Percentiles rank a stretch among this genome's conserved stretches.
Evolutionary conservation across 2,329 filamentous ascomycete genomes (phyloP).

Genomic region (Fusarium sp.): DNA sequence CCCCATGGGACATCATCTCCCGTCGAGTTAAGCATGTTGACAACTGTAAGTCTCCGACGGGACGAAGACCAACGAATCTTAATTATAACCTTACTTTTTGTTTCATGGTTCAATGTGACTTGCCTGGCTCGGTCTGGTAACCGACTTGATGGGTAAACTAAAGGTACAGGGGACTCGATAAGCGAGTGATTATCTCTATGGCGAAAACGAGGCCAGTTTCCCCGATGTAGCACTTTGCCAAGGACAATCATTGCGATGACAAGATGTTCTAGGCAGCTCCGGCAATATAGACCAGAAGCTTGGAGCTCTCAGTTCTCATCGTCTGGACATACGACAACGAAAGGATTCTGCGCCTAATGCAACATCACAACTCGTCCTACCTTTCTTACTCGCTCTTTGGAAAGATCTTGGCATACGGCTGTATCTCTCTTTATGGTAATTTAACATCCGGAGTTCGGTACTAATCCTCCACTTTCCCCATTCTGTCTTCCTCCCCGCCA

Average conservation of each 20-base stretch:
- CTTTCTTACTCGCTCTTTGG: neutral
- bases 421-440: neutral
- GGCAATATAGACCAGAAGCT: neutral
- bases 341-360: rapidly evolving
- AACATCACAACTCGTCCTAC: neutral
- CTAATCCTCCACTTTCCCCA: no score
- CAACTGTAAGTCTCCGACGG: neutral
- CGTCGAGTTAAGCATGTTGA: neutral
- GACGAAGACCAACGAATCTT: neutral
- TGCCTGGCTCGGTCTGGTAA: neutral
- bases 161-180: no score
- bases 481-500: no score
- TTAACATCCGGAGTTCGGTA: no score
- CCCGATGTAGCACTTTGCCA: neutral
- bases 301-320: rapidly evolving
- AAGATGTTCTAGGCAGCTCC: neutral
- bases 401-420: rapidly evolving
- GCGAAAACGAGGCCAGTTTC: no score
- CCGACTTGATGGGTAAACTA: neutral
- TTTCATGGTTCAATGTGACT: conserved; percentile 4
- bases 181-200: no score
- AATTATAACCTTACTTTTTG: neutral
- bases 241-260: neutral
- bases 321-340: neutral
- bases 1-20: neutral